Evolutionary conservation across 768 basidiomycete genomes (phyloP).

Genomic region (Calocera cornea): DNA sequence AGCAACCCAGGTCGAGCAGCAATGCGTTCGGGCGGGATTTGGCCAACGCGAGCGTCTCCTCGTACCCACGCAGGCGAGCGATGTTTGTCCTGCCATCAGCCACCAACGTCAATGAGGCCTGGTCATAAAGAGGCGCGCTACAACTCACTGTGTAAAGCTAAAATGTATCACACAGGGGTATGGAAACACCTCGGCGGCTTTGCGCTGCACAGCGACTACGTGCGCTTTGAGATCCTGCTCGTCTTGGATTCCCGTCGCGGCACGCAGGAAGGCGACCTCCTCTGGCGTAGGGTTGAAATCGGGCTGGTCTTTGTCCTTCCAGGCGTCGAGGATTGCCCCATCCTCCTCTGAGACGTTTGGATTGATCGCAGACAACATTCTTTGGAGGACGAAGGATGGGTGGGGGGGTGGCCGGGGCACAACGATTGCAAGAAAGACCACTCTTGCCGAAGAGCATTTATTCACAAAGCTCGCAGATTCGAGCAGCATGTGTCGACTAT

Average conservation of each 20-base stretch:
- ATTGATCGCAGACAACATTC: too few relatives aligned
- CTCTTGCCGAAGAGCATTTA: too few relatives aligned
- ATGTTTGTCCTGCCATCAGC: slow-evolving; percentile 13
- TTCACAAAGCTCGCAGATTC: too few relatives aligned
- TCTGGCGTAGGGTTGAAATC: slow-evolving; percentile 1
- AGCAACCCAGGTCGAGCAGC: slow-evolving; percentile 36
- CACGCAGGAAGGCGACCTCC: slow-evolving; percentile 22
- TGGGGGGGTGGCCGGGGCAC: too few relatives aligned
- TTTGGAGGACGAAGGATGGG: too few relatives aligned
- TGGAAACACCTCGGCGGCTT: slow-evolving; percentile 22
- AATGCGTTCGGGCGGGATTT: slow-evolving; percentile 26
- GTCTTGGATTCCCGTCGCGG: slow-evolving; percentile 22
- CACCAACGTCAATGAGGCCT: not conserved
- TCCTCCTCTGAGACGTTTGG: not conserved
- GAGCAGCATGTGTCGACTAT: too few relatives aligned
- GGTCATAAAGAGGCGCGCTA: not conserved
- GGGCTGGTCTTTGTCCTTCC: not conserved
- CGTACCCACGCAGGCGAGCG: slow-evolving; percentile 14
- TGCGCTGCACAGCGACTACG: slow-evolving; percentile 23
- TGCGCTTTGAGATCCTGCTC: slow-evolving; percentile 23
- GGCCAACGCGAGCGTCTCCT: slow-evolving; percentile 26
- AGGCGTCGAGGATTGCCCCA: not conserved
- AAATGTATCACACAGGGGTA: slow-evolving; percentile 19
- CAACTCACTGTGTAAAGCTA: not conserved
- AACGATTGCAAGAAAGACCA: too few relatives aligned